Percentiles rank a stretch among this genome's conserved stretches.
These are phyloP conservation scores for Albifimbria verrucaria DNA, from an alignment of 2,329 filamentous ascomycete genomes.

Conservation along the genomic window DNA sequence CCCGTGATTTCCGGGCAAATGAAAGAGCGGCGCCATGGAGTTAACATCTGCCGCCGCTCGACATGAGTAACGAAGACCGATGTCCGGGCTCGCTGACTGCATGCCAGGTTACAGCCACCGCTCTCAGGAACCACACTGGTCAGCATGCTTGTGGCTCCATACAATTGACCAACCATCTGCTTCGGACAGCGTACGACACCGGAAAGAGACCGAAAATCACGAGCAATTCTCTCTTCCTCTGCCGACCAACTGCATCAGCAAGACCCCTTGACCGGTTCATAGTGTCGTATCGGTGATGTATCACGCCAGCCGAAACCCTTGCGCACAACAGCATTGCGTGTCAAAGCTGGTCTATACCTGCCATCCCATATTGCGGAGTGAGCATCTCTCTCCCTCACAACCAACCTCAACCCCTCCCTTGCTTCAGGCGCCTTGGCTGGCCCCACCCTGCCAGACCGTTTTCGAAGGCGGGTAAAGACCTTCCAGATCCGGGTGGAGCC, in stretches of 20 bases:
- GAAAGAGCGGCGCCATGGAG: not conserved
- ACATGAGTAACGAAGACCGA: not conserved
- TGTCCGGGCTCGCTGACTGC: not conserved
- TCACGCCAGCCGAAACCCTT: too few relatives aligned
- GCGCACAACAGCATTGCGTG: too few relatives aligned
- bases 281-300: not conserved
- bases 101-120: not conserved
- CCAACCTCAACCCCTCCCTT: not conserved
- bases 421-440: not conserved
- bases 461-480: slow-evolving; percentile 17
- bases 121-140: not conserved
- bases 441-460: slow-evolving; percentile 10
- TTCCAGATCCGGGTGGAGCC: slow-evolving; percentile 19
- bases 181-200: not conserved
- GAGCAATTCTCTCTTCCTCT: not conserved
- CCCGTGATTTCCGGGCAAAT: too few relatives aligned
- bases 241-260: not conserved
- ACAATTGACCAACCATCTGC: not conserved
- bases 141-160: not conserved
- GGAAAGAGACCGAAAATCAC: not conserved
- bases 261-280: not conserved
- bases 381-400: not conserved
- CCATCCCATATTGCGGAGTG: not conserved
- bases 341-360: too few relatives aligned
- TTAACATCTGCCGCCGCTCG: not conserved